Percentiles rank a stretch among this genome's conserved stretches.
phyloP scores from a whole-genome alignment of 2,329 filamentous ascomycete species.

The Curvularia sp. region DNA sequence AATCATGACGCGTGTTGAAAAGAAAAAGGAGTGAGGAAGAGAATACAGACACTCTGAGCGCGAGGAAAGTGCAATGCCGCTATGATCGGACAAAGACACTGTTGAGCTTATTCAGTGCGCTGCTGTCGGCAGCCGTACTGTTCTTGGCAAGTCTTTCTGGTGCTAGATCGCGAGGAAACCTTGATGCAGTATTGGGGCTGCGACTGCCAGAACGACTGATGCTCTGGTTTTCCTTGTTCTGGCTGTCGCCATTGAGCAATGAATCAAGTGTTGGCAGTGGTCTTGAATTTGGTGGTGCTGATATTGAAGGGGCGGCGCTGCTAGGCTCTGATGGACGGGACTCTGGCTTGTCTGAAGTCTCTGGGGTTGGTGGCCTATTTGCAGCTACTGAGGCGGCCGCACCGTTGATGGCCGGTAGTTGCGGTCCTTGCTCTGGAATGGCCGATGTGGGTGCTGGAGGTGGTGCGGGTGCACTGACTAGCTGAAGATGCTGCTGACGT shows the following conservation, averaged over 20 bases:
- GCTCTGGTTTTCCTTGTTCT: slow-evolving; percentile 40
- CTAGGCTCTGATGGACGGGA: slow-evolving; percentile 51
- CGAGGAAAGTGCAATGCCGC: neutral
- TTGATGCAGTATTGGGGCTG: slow-evolving; percentile 48
- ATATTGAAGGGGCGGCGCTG: slow-evolving; percentile 22
- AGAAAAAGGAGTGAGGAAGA: slow-evolving; percentile 1
- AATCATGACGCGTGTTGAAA: slow-evolving; percentile 2
- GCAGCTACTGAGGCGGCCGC: slow-evolving; percentile 28
- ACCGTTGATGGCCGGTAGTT: slow-evolving; percentile 48
- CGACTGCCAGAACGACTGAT: slow-evolving; percentile 53
- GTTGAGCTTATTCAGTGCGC: slow-evolving; percentile 46
- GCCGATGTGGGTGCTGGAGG: slow-evolving; percentile 28
- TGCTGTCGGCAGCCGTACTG: slow-evolving; percentile 42
- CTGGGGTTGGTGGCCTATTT: slow-evolving; percentile 43
- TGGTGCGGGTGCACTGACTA: slow-evolving; percentile 25
- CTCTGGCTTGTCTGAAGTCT: slow-evolving; percentile 51
- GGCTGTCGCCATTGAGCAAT: slow-evolving; percentile 43
- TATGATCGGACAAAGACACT: slow-evolving; percentile 45
- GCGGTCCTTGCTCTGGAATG: slow-evolving; percentile 45
- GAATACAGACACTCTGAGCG: neutral
- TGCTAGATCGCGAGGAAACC: slow-evolving; percentile 43
- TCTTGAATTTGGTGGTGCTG: slow-evolving; percentile 34
- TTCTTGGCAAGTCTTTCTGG: slow-evolving; percentile 44
- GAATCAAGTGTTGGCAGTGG: slow-evolving; percentile 57
- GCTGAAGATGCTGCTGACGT: slow-evolving; percentile 51